Evolutionary conservation across 176 grass and related monocot genomes (phyloP), one percentile per base, ranked within the genome.

Genomic region (Lolium rigidum): DNA sequence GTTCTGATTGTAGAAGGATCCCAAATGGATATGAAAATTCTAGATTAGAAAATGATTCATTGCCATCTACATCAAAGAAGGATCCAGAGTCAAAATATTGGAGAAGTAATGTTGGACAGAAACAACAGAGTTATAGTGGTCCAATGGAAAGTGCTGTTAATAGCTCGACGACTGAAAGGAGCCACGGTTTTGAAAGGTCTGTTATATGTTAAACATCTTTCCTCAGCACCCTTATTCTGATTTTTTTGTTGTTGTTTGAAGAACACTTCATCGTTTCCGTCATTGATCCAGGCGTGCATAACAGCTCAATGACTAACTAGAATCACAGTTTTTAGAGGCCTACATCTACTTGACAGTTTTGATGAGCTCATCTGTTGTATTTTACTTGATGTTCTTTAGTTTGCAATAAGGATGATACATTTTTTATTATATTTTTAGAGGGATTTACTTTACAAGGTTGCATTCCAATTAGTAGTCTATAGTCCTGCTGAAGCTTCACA

Each of bases 111-210:
- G 48, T 79, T 89, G 92, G 92, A 67, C 83, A 90, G 70, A 92
- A 84, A 91, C 82, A 92, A 50, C 90, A 91, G 68, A 88, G 68
- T 85, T 90, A 86, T 79, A 78, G 84, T 50, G 81, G 84, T 69
- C 84, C 94, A 28, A 70, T 90, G 86, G 15, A 84, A 82, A 75
- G 81, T 65, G 78, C 73, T 57, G 64, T 65, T 81, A 77, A 74
- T 82, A 87, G 22, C 60, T 80, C 83, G 79, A 37, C 25, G 21
- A 26, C 81, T 85, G 97, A 94, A 82, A 94, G 82, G 87, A 83
- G 75, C 11, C 88, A 66, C 15, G 65, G 39, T 83, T 77, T 90
- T 84, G 92, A 99, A 81, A 94, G 97, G 97, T 99, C 82, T 43
- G 60, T 68, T 84, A 69, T 71, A 85, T 86, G 63, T 90, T 74